Evolutionary conservation across 1,284 basidiomycete genomes (phyloP).

Genomic region (Heterobasidion annosum): DNA sequence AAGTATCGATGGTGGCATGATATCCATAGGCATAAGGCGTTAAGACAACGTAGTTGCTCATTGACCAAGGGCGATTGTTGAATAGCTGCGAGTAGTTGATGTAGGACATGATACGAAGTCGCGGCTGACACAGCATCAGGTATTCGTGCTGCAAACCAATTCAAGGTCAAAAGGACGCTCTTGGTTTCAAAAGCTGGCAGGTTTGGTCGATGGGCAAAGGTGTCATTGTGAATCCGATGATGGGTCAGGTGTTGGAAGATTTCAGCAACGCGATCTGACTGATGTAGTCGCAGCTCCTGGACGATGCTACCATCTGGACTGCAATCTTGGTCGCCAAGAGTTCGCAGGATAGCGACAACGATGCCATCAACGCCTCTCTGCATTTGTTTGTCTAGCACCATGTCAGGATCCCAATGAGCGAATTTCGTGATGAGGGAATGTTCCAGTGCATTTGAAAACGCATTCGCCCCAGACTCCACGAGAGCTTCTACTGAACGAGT

Average conservation of each 20-base stretch:
- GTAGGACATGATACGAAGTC: constrained; percentile 70
- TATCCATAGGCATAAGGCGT: constrained; percentile 68
- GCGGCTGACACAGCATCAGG: constrained; percentile 32
- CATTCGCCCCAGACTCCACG: constrained; percentile 7
- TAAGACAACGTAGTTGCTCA: constrained; percentile 75
- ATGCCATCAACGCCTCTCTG: constrained; percentile 44
- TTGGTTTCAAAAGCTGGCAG: constrained; percentile 44
- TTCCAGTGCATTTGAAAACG: constrained; percentile 21
- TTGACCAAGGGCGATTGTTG: constrained; percentile 72
- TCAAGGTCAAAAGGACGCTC: constrained; percentile 44
- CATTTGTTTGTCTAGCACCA: constrained; percentile 30
- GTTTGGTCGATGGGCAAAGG: constrained; percentile 50
- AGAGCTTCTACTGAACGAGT: constrained; percentile 33
- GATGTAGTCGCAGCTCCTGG: constrained; percentile 29
- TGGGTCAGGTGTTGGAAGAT: constrained; percentile 41
- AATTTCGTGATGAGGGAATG: constrained; percentile 26
- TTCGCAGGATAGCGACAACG: constrained; percentile 45
- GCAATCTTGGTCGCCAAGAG: constrained; percentile 52
- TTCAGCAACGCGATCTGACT: constrained; percentile 22
- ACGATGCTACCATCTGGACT: constrained; percentile 36
- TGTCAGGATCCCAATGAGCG: constrained; percentile 20
- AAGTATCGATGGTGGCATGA: constrained; percentile 51
- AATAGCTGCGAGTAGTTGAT: constrained; percentile 64
- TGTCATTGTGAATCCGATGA: constrained; percentile 38
- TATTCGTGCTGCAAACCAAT: constrained; percentile 41